These are phyloP conservation scores for Cornus kousa DNA, from an alignment of 148 eudicot genomes.

Conservation along the genomic window DNA sequence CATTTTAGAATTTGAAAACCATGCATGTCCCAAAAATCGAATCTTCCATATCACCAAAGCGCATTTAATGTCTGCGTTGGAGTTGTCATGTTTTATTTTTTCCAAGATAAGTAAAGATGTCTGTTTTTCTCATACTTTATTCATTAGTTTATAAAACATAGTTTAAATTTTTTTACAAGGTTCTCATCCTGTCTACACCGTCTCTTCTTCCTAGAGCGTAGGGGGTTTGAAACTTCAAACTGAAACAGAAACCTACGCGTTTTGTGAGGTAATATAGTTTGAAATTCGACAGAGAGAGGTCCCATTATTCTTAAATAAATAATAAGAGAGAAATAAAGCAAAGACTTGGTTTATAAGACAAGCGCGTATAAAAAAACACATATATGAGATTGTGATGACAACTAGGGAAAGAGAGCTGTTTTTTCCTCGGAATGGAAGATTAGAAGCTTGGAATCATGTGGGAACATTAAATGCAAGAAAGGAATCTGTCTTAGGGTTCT, in stretches of 20 bases:
- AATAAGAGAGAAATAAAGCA: background rate
- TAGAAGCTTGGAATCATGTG: slow-evolving; percentile 88
- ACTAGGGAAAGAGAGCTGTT: slow-evolving; percentile 59
- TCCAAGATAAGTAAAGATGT: slow-evolving; percentile 83
- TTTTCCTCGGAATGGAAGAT: slow-evolving; percentile 61
- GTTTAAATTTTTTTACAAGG: slow-evolving; percentile 50
- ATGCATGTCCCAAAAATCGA: slow-evolving; percentile 70
- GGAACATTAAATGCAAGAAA: slow-evolving; percentile 68
- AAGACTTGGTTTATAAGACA: slow-evolving; percentile 17
- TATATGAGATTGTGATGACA: slow-evolving; percentile 20
- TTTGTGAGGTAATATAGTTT: slow-evolving; percentile 16
- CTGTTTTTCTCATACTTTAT: slow-evolving; percentile 57
- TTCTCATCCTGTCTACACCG: slow-evolving; percentile 55
- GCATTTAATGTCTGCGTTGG: slow-evolving; percentile 76
- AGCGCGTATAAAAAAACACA: slow-evolving; percentile 4
- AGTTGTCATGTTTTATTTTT: slow-evolving; percentile 55
- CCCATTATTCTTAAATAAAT: background rate
- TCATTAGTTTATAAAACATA: slow-evolving; percentile 34
- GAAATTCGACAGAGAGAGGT: slow-evolving; percentile 1
- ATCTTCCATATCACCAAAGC: slow-evolving; percentile 84
- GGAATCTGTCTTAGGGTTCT: slow-evolving; percentile 56
- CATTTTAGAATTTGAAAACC: slow-evolving; percentile 30
- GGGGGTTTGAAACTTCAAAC: slow-evolving; percentile 42
- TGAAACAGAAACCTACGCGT: slow-evolving; percentile 23
- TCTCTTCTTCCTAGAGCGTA: slow-evolving; percentile 54